These are phyloP conservation scores for Pestalotiopsis sp. DNA, from an alignment of 2,329 filamentous ascomycete species.

Conservation along the genomic window DNA sequence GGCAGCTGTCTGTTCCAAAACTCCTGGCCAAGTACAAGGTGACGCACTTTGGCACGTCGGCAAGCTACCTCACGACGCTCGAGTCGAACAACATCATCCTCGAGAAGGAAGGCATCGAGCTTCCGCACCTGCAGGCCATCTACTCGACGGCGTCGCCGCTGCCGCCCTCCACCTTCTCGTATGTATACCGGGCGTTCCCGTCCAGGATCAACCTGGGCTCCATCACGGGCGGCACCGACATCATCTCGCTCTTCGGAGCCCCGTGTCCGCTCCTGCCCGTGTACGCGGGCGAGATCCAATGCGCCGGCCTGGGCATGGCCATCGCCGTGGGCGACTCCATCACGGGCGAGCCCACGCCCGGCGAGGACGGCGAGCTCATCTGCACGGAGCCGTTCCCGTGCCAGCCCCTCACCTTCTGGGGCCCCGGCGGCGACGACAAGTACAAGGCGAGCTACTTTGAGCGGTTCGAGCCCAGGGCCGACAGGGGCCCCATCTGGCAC, in stretches of 20 bases:
- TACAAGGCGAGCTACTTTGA: constrained; percentile 89
- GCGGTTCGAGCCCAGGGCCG: constrained; percentile 55
- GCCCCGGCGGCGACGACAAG: constrained; percentile 67
- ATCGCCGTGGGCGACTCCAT: constrained; percentile 59
- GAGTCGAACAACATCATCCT: constrained; percentile 75
- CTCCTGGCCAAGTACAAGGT: constrained; percentile 80
- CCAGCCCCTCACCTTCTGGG: constrained; percentile 90
- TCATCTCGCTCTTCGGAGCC: constrained; percentile 90
- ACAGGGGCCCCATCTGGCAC: constrained; percentile 69
- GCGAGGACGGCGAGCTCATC: constrained; percentile 82
- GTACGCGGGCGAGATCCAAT: constrained; percentile 73
- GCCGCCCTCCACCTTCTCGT: constrained; percentile 88
- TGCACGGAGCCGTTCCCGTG: constrained; percentile 86
- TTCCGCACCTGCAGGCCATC: constrained; percentile 73
- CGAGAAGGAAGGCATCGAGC: constrained; percentile 47
- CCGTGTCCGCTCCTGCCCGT: constrained; percentile 77
- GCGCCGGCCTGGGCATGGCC: constrained; percentile 78
- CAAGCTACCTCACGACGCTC: constrained; percentile 87
- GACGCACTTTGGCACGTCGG: constrained; percentile 92
- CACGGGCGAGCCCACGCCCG: constrained; percentile 57
- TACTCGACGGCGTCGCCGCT: constrained; percentile 94
- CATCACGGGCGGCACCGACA: constrained; percentile 95
- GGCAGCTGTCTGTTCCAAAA: constrained; percentile 77
- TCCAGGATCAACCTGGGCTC: constrained; percentile 80
- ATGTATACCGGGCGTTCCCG: constrained; percentile 84